Conservation (phyloP, 441 rosid genomes). For the Bocquillonia castaneifolia region DNA sequence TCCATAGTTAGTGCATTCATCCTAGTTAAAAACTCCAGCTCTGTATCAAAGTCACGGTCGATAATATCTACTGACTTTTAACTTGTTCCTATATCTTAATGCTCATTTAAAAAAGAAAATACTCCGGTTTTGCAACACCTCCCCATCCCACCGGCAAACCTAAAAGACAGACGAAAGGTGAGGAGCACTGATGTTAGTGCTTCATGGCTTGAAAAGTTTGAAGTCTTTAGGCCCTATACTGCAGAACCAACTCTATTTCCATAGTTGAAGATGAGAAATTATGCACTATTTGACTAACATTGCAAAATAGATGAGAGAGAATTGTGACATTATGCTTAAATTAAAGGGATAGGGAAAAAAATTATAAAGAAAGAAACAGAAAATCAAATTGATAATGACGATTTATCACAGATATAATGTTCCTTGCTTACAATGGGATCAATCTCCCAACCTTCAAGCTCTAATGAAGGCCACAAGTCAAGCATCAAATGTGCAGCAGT, state of each 20-base stretch:
- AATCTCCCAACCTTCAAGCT: slow-evolving; percentile 86
- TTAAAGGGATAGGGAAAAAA: background rate
- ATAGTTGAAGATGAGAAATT: background rate
- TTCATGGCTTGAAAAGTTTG: background rate
- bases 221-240: background rate
- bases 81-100: background rate
- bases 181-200: too few species aligned
- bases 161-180: background rate
- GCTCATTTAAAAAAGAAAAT: background rate
- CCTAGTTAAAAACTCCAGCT: too few species aligned
- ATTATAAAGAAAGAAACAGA: background rate
- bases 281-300: background rate
- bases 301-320: background rate
- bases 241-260: background rate
- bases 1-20: too few species aligned
- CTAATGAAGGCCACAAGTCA: slow-evolving; percentile 62
- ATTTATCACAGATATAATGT: background rate
- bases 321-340: background rate
- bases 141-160: background rate
- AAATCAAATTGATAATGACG: background rate
- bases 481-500: slow-evolving; percentile 87
- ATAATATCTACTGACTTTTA: background rate
- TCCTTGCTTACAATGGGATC: slow-evolving; percentile 67
- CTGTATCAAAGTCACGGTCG: too few species aligned
- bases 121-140: background rate